Percentiles rank a stretch among this genome's conserved stretches.
These are phyloP conservation scores for Ustilago cynodontis DNA, from an alignment of 1,284 basidiomycete species.

Conservation along the genomic window DNA sequence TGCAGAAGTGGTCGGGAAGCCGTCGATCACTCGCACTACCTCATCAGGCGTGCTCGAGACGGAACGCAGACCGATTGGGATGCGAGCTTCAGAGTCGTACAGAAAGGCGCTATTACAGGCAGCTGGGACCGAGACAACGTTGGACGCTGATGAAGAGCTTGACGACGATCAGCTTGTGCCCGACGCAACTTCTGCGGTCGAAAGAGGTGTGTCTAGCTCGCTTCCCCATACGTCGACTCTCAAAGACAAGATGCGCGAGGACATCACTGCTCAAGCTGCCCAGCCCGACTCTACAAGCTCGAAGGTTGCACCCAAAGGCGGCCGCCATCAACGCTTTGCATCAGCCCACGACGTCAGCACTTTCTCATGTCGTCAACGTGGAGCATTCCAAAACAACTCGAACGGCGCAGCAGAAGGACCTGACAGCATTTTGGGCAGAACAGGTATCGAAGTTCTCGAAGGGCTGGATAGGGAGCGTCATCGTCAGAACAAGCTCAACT, in stretches of 20 bases:
- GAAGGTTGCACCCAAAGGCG: background rate
- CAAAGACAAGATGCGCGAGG: conserved; percentile 19
- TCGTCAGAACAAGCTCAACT: conserved; percentile 16
- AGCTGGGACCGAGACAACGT: conserved; percentile 11
- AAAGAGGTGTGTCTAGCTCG: conserved; percentile 22
- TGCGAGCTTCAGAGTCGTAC: conserved; percentile 49
- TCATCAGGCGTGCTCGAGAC: conserved; percentile 30
- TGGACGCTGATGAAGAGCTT: conserved; percentile 4
- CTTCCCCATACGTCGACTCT: conserved; percentile 41
- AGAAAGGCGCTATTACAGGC: conserved; percentile 34
- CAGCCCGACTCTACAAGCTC: background rate
- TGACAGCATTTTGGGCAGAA: conserved; percentile 35
- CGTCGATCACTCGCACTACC: conserved; percentile 14
- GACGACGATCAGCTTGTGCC: conserved; percentile 5
- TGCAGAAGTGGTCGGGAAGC: background rate
- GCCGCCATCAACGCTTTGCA: conserved; percentile 31
- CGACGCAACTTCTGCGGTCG: background rate
- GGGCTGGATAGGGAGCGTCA: conserved; percentile 45
- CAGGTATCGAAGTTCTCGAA: conserved; percentile 61
- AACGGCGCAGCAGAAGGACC: background rate
- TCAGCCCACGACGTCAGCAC: conserved; percentile 35
- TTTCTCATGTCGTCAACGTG: conserved; percentile 14
- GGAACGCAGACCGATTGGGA: conserved; percentile 36
- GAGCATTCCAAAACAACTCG: background rate
- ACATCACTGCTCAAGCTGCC: background rate